These are phyloP conservation scores for Penicillium sp. DNA, from an alignment of 2,329 filamentous ascomycete genomes.

Conservation along the genomic window DNA sequence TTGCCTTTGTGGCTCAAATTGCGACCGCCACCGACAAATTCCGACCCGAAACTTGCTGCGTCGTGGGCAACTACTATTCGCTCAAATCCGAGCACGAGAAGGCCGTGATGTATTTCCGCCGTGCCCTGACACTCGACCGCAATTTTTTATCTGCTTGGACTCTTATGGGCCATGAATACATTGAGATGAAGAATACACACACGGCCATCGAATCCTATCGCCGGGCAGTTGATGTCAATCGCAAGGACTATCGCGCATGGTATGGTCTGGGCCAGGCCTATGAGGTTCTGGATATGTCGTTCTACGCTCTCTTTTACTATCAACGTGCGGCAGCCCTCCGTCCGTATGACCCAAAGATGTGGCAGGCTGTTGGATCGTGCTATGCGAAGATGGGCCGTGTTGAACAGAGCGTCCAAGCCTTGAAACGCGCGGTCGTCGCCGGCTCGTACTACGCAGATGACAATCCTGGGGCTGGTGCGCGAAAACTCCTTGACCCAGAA, in stretches of 20 bases:
- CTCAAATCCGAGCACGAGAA: slow-evolving; percentile 95
- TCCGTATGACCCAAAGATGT: slow-evolving; percentile 99
- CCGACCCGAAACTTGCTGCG: slow-evolving; percentile 92
- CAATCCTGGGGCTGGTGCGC: slow-evolving; percentile 21
- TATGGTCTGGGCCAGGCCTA: slow-evolving; percentile 97
- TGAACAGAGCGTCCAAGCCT: slow-evolving; percentile 89
- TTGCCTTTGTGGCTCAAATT: slow-evolving; percentile 89
- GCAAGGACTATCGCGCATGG: slow-evolving; percentile 96
- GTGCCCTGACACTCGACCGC: slow-evolving; percentile 85
- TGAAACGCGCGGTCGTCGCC: slow-evolving; percentile 87
- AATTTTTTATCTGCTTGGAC: slow-evolving; percentile 96
- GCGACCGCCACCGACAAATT: slow-evolving; percentile 94
- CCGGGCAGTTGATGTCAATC: slow-evolving; percentile 91
- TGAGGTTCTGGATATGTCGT: slow-evolving; percentile 96
- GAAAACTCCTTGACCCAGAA: slow-evolving; percentile 78
- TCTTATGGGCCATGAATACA: slow-evolving; percentile 97
- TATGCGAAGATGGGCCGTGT: slow-evolving; percentile 85
- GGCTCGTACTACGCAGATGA: slow-evolving; percentile 73
- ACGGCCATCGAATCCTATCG: slow-evolving; percentile 97
- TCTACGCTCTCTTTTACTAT: slow-evolving; percentile 96
- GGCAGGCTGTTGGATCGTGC: slow-evolving; percentile 92
- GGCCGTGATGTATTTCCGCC: slow-evolving; percentile 95
- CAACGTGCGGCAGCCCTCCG: slow-evolving; percentile 89
- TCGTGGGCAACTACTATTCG: slow-evolving; percentile 97
- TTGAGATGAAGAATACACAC: slow-evolving; percentile 98